Evolutionary conservation across 2,329 filamentous ascomycete species (phyloP).

Genomic region (Cytospora piceicola): DNA sequence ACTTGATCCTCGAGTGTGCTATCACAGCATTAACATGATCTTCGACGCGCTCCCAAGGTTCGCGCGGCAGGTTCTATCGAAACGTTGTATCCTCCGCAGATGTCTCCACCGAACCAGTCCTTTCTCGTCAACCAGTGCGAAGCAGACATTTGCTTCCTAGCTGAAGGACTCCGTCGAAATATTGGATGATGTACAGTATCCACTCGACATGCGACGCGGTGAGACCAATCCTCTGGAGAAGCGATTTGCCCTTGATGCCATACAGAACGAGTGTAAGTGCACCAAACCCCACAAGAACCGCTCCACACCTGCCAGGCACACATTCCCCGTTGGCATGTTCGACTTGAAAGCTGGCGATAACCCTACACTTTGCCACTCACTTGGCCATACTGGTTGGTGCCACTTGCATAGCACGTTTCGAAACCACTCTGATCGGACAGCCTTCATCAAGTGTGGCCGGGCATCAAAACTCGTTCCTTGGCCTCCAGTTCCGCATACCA

Average conservation of each 20-base stretch:
- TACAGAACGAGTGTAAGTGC: not conserved
- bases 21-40: constrained; percentile 3
- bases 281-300: not conserved
- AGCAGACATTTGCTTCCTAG: not conserved
- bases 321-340: constrained; percentile 4
- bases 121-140: not conserved
- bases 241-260: not conserved
- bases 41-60: not conserved
- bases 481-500: constrained; percentile 15
- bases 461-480: constrained; percentile 13
- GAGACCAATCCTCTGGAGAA: not conserved
- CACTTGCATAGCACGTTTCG: constrained; percentile 6
- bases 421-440: not conserved
- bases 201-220: not conserved
- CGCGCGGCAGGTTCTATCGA: not conserved
- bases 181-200: not conserved
- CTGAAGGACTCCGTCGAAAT: not conserved
- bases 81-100: not conserved
- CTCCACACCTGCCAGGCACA: constrained; percentile 3
- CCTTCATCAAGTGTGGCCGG: constrained; percentile 12
- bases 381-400: constrained; percentile 7
- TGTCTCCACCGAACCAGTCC: not conserved
- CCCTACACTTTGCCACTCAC: constrained; percentile 10
- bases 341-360: constrained; percentile 9
- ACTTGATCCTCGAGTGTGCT: constrained; percentile 13